These are phyloP conservation scores for Clonostachys chloroleuca DNA, from an alignment of 2,329 filamentous ascomycete species.

Conservation along the genomic window DNA sequence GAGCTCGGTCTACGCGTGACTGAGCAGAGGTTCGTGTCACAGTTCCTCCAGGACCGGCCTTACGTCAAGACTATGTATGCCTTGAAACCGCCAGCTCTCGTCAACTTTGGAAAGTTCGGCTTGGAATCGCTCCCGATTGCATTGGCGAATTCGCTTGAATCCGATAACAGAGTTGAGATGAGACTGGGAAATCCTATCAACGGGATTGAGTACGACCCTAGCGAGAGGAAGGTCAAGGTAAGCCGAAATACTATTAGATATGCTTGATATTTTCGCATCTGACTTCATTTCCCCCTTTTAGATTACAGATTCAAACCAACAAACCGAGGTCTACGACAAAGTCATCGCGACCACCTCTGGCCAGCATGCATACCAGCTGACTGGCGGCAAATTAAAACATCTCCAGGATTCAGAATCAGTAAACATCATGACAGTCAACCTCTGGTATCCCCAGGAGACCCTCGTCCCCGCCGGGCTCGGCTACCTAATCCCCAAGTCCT, in stretches of 20 bases:
- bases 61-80: slow-evolving; percentile 16
- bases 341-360: slow-evolving; percentile 62
- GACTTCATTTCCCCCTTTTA: background rate
- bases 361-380: slow-evolving; percentile 23
- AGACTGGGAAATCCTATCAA: slow-evolving; percentile 42
- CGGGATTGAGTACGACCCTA: slow-evolving; percentile 32
- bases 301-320: background rate
- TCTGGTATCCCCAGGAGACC: slow-evolving; percentile 68
- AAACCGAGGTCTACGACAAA: slow-evolving; percentile 39
- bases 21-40: background rate
- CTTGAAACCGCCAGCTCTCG: slow-evolving; percentile 16
- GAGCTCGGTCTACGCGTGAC: background rate
- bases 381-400: slow-evolving; percentile 32
- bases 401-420: slow-evolving; percentile 58
- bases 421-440: slow-evolving; percentile 87
- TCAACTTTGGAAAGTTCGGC: slow-evolving; percentile 43
- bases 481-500: slow-evolving; percentile 79
- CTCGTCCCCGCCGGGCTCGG: slow-evolving; percentile 74
- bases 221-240: slow-evolving; percentile 36
- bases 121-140: slow-evolving; percentile 55
- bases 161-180: slow-evolving; percentile 56
- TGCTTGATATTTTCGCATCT: background rate
- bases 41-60: slow-evolving; percentile 16
- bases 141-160: slow-evolving; percentile 43
- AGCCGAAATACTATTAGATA: slow-evolving; percentile 4